Evolutionary conservation across 2,329 filamentous ascomycete genomes (phyloP), one percentile per base, ranked within the genome.

Genomic region (Diatrype stigma): DNA sequence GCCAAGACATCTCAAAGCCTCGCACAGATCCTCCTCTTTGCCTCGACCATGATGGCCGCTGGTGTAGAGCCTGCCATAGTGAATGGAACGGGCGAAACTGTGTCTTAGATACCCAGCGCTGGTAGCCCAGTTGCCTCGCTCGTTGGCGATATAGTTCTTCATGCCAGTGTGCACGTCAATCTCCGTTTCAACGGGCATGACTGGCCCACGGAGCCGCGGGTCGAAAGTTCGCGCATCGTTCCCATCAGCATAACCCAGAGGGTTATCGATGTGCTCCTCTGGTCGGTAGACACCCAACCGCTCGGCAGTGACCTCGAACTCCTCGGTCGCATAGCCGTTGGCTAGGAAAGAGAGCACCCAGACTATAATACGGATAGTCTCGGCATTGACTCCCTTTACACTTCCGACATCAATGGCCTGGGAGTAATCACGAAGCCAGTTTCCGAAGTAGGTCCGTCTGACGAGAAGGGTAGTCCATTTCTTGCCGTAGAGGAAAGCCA

Each of bases 61-160:
- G 23, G 84, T 88, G 65, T 92, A 93, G 26, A 89, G 70, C 34
- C 89, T 80, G 14, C 89, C 89, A 60, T 81, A 91, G 69, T 93
- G 89, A 55, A 93, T 88, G 65, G 85, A 82, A 53, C 88, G 81
- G 14, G 78, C 78, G 55, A 94, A 77, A 60, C 87, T 91, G 70
- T 83, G 89, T 59, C 85, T 84, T 53, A 96, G 78, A 63, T 93
- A 96, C 37, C 89, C 92, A 7, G 89, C 76, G 56, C 91, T 96
- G 19, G 94, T 99, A 1, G 92, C 90, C 89, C 92, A 96, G 38
- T 82, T 80, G 4, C 91, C 90, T 14, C 73, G 76, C 67, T 97
- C 93, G 63, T 96, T 97, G 53, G 93, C 85, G 59, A 99, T 97
- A 69, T 99, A 99, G 68, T 97, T 97, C 72, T 97, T 99, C 93